Percentiles rank a stretch among this genome's conserved stretches.
phyloP scores from a whole-genome alignment of 306 rosid species.

The Rosa lucieae region DNA sequence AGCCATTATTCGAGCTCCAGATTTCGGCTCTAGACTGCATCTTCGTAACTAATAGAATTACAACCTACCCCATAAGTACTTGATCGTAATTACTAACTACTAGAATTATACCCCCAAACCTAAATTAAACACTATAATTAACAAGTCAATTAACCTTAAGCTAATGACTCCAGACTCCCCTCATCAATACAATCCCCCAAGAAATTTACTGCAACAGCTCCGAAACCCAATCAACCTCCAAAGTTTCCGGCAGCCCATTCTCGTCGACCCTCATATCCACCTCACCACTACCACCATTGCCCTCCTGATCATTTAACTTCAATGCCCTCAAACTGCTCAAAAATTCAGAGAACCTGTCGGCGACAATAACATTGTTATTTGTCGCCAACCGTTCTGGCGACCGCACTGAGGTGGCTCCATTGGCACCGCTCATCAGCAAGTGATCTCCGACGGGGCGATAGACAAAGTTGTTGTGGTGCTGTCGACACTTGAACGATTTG shows the following conservation, averaged over 20 bases:
- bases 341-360: constrained; percentile 18
- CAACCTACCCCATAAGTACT: background rate
- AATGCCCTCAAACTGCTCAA: constrained; percentile 31
- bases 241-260: background rate
- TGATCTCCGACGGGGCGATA: background rate
- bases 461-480: background rate
- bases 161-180: background rate
- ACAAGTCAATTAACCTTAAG: constrained; percentile 1
- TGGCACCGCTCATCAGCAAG: background rate
- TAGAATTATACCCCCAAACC: background rate
- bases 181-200: background rate
- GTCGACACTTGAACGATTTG: background rate
- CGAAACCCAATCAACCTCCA: constrained; percentile 37
- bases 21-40: background rate
- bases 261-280: background rate
- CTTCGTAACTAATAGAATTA: background rate
- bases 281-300: background rate
- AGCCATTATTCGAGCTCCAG: background rate
- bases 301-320: constrained; percentile 23
- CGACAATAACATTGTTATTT: background rate
- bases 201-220: constrained; percentile 29
- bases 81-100: background rate
- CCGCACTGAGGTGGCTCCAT: background rate
- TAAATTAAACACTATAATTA: background rate
- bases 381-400: constrained; percentile 4